A percentile compares a stretch with the other conserved stretches of the same genome.
Conservation (phyloP, 2,329 filamentous ascomycete genomes). For the Blumeriella jaapii region DNA sequence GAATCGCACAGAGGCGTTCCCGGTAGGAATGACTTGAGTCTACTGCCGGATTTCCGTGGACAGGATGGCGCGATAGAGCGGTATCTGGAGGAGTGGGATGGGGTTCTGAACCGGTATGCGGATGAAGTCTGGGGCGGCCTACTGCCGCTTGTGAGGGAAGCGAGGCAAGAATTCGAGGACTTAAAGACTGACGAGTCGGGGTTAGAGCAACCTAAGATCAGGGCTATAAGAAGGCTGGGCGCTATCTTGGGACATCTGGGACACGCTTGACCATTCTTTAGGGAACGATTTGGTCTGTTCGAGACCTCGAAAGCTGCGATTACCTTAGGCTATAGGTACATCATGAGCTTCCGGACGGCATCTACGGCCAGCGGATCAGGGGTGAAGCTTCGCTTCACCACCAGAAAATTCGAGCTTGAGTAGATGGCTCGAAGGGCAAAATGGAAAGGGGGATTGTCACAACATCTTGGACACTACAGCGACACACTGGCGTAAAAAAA, state of each 20-base stretch:
- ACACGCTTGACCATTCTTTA: too few relatives aligned
- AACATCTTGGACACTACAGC: too few relatives aligned
- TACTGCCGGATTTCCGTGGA: conserved; percentile 12
- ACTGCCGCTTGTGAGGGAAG: conserved; percentile 42
- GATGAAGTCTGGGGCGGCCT: conserved; percentile 62
- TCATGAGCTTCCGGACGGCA: too few relatives aligned
- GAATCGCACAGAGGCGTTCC: conserved; percentile 12
- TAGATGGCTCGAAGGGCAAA: too few relatives aligned
- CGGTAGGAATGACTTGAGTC: conserved; percentile 17
- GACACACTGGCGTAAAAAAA: too few relatives aligned
- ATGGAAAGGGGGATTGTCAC: too few relatives aligned
- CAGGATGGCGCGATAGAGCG: conserved; percentile 30
- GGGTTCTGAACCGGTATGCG: conserved; percentile 43
- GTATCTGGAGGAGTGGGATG: conserved; percentile 46
- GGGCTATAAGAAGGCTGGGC: conserved; percentile 7
- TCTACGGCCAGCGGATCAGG: too few relatives aligned
- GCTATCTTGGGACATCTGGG: conserved; percentile 9
- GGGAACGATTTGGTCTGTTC: too few relatives aligned
- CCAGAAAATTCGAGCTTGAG: too few relatives aligned
- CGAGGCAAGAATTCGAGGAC: conserved; percentile 41
- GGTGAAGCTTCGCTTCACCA: too few relatives aligned
- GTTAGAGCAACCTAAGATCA: conserved; percentile 3
- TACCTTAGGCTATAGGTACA: too few relatives aligned
- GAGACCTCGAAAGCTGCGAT: not conserved
- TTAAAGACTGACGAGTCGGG: conserved; percentile 14